Evolutionary conservation across 2,329 filamentous ascomycete species (phyloP).

Genomic region (Aspergillus sp.): DNA sequence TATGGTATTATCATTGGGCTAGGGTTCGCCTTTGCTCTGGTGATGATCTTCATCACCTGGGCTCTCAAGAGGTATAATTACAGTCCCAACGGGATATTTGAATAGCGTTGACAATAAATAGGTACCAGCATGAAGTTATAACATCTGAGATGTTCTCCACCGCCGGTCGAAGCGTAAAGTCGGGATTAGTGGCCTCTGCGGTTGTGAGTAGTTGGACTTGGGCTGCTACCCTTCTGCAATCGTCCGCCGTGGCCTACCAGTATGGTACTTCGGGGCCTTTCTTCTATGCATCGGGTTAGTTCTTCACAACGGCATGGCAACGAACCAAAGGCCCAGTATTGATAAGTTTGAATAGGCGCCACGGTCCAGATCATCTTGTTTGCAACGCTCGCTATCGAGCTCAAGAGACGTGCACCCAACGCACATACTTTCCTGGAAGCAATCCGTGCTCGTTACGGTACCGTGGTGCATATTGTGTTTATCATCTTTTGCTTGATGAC

Average conservation of each 20-base stretch:
- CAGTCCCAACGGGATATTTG: neutral
- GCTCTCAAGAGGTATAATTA: conserved; percentile 58
- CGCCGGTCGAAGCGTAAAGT: conserved; percentile 83
- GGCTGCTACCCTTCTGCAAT: conserved; percentile 81
- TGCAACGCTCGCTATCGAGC: conserved; percentile 83
- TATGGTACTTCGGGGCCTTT: conserved; percentile 70
- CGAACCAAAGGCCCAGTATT: conserved; percentile 20
- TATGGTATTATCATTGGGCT: conserved; percentile 77
- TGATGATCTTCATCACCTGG: conserved; percentile 73
- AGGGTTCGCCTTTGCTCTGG: conserved; percentile 71
- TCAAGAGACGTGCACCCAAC: conserved; percentile 84
- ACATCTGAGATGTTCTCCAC: conserved; percentile 93
- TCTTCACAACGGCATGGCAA: conserved; percentile 18
- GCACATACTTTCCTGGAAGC: conserved; percentile 84
- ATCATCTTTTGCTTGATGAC: conserved; percentile 80
- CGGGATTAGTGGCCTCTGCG: conserved; percentile 80
- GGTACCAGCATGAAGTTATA: conserved; percentile 71
- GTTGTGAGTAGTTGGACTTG: conserved; percentile 95
- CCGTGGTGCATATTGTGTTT: conserved; percentile 71
- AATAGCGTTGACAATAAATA: conserved; percentile 21
- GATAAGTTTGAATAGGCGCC: conserved; percentile 49
- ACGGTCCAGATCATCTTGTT: conserved; percentile 88
- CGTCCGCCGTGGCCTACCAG: conserved; percentile 76
- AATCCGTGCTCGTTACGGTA: conserved; percentile 77
- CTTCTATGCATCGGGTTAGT: conserved; percentile 63